Evolutionary conservation across 768 basidiomycete genomes (phyloP), one percentile per base, ranked within the genome.

Genomic region (Asterophora parasitica): DNA sequence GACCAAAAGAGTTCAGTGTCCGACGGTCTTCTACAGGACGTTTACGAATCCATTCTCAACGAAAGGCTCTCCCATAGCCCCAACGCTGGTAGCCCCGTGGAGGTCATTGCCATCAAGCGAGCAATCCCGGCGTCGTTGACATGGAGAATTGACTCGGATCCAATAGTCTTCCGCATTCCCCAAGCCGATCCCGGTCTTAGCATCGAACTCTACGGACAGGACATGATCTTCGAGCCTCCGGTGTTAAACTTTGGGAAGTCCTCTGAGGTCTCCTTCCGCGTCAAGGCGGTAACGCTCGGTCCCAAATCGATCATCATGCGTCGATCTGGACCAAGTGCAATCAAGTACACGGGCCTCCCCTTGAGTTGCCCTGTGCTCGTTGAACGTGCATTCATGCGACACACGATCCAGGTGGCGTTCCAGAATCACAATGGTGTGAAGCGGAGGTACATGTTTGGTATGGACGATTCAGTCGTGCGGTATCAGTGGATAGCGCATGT

Each of bases 361-460:
- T 71, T 87, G 46, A 91, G 85, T 62, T 84, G 79, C 56, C 73
- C 82, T 4, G 72, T 98, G 57, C 73, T 78, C 16, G 83, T 95
- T 50, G 92, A 95, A 61, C 85, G 92, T 15, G 84, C 91, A 0
- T 97, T 97, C 70, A 97, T 97, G 95, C 81, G 85, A 49, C 88
- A 97, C 62, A 96, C 94, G 0, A 94, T 98, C 76, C 91, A 96
- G 63, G 68, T 97, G 28, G 84, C 92, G 2, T 97, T 98, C 69
- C 53, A 74, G 32, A 82, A 83, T 56, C 80, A 85, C 53, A 61
- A 72, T 27, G 81, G 82, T 26, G 50, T 70, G 45, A 88, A 86
- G 65, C 79, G 92, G 55, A 82, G 85, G 59, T 98, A 98, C 69
- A 92, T 96, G 83, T 97, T 96, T 73, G 92, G 89, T 53, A 82